A percentile compares a stretch with the other conserved stretches of the same genome.
phyloP scores from a whole-genome alignment of 352 stramenopile genomes.

The Peronospora belbahrii region DNA sequence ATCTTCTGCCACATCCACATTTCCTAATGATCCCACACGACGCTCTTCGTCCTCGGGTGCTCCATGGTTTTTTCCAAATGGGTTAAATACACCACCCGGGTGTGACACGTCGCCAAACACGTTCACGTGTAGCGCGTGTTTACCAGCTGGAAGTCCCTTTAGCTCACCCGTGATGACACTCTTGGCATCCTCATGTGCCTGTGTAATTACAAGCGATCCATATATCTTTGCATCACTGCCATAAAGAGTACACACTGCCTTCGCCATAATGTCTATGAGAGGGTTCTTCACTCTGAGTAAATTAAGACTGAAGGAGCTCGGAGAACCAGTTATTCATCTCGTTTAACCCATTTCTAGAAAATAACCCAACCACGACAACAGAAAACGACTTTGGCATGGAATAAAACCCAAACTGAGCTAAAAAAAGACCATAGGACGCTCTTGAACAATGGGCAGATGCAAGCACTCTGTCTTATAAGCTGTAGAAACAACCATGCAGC shows the following conservation, averaged over 20 bases:
- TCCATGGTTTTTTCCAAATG: constrained; percentile 97
- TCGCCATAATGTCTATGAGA: constrained; percentile 35
- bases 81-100: constrained; percentile 94
- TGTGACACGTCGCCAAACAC: constrained; percentile 93
- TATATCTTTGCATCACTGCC: constrained; percentile 75
- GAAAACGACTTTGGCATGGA: too few relatives aligned
- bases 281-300: too few relatives aligned
- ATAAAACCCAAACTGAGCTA: not conserved
- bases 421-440: too few relatives aligned
- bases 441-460: too few relatives aligned
- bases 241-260: constrained; percentile 84
- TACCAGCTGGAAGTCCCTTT: constrained; percentile 73
- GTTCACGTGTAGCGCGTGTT: constrained; percentile 94
- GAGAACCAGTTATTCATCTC: not conserved
- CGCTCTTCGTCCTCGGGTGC: constrained; percentile 92
- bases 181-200: constrained; percentile 85
- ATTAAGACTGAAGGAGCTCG: not conserved
- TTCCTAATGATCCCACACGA: constrained; percentile 93
- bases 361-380: too few relatives aligned
- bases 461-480: too few relatives aligned
- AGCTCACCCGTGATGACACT: constrained; percentile 80
- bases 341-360: not conserved
- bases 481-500: too few relatives aligned
- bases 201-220: constrained; percentile 71
- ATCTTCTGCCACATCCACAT: constrained; percentile 83